Evolutionary conservation across 495 filamentous ascomycete species (phyloP), one percentile per base, ranked within the genome.

Genomic region (Daldinia grandis): DNA sequence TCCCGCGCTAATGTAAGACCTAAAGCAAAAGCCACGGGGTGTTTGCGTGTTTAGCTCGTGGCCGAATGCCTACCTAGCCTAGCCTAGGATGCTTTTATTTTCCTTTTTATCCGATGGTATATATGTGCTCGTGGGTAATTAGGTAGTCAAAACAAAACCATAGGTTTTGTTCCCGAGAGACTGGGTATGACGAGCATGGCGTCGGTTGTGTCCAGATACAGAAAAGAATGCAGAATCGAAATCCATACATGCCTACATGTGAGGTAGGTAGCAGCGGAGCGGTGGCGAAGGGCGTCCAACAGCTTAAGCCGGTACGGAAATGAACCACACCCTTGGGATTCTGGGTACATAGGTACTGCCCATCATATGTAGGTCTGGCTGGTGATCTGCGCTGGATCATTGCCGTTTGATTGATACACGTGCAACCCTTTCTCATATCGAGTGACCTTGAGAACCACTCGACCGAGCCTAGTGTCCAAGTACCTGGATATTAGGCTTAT

Each of bases 1-100:
- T 40, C 60, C n/a, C 57, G 62, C 70, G 61, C 70, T 73, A 68
- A 64, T 64, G 70, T 73, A 73, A 62, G 70, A 68, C 64, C 60
- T 57, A 68, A 30, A 49, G 42, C 21, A 62, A 62, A 57, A 55
- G 70, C 70, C 65, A 68, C 70, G 70, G 51, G 51, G 64, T 68
- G 62, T 62, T 40, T 24, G 61, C 65, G 64, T 68, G 62, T 62
- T 38, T 24, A 55, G 57, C 70, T 65, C 70, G 70, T 73, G 70
- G 70, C 50, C 64, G 61, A 37, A 68, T 21, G 54, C 64, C 55
- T 61, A 60, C n/a, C 8, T 58, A 31, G n/a, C 7, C 3, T 31
- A 5, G n/a, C n/a, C n/a, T 33, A 4, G 37, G 17, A n/a, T 38
- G 35, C 31, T 49, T 30, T 14, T 50, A n/a, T 50, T 59, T 67